Base-by-base conservation (phyloP, 139 green algal species). In the Edaphochlamys debaryana region DNA sequence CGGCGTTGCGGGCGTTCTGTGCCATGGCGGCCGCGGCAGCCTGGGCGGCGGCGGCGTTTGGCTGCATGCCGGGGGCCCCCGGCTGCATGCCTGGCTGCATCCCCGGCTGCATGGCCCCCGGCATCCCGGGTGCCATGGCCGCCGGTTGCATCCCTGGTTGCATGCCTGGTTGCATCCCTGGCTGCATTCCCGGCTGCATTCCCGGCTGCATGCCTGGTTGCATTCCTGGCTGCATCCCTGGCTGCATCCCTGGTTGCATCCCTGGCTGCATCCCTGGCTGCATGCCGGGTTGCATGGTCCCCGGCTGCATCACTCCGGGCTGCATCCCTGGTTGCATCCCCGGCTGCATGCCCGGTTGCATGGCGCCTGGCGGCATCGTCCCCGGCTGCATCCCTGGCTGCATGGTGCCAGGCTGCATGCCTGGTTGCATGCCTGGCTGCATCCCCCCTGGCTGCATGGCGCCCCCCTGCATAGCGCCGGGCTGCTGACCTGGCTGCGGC, bases 121-220 rank as follows among this genome's bases (percentile, higher is more conserved):
- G 36, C 66, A 30, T 29, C n/a, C 62, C 62, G 3, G 62, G 62
- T 29, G 40, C 36, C 66, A 83, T 83, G n/a, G 34, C 25, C 9
- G 60, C 74, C 13, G 72, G 58, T 34, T 81, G 74, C 74, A 81
- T 71, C 13, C 19, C 40, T 25, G n/a, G n/a, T n/a, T n/a, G n/a
- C n/a, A n/a, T n/a, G n/a, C 62, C 62, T 30, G 54, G 54, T 20
- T 63, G 54, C n/a, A n/a, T n/a, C n/a, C n/a, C n/a, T n/a, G n/a
- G n/a, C n/a, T n/a, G n/a, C n/a, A n/a, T n/a, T n/a, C n/a, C n/a
- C n/a, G n/a, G n/a, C n/a, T n/a, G n/a, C n/a, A n/a, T n/a, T n/a
- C 50, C 50, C 50, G 50, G 50, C 50, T 58, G 50, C 60, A 67
- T 67, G 19, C 60, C 29, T 5, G 73, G 56, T 17, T 69, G 73